These are phyloP conservation scores for Chaetomium cochliodes DNA, from an alignment of 495 filamentous ascomycete genomes.

Conservation along the genomic window DNA sequence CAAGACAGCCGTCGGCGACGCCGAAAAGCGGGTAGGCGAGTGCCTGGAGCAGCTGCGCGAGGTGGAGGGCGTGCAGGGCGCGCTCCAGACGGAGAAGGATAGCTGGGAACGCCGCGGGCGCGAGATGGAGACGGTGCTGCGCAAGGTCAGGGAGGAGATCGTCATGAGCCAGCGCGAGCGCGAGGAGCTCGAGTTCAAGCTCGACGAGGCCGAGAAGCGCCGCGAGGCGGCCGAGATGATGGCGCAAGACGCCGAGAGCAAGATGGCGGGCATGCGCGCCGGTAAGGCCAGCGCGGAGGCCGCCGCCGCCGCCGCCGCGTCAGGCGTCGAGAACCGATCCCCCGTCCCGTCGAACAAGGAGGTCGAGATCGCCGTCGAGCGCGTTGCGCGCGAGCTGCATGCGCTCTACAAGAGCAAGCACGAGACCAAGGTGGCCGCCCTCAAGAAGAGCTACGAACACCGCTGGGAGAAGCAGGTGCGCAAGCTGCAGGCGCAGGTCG, in stretches of 20 bases:
- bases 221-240: constrained; percentile 63
- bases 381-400: constrained; percentile 85
- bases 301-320: constrained; percentile 26
- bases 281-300: constrained; percentile 46
- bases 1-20: constrained; percentile 80
- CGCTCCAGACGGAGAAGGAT: constrained; percentile 70
- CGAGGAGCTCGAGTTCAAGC: constrained; percentile 66
- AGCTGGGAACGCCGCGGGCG: constrained; percentile 79
- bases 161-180: constrained; percentile 70
- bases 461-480: constrained; percentile 82
- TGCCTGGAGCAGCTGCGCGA: constrained; percentile 77
- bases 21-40: constrained; percentile 88
- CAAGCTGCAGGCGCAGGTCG: constrained; percentile 69
- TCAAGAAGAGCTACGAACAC: constrained; percentile 92
- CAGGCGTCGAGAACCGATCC: constrained; percentile 23
- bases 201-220: constrained; percentile 72
- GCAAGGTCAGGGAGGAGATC: constrained; percentile 77
- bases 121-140: constrained; percentile 80
- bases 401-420: constrained; percentile 95
- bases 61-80: constrained; percentile 63
- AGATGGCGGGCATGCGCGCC: constrained; percentile 64
- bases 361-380: constrained; percentile 87
- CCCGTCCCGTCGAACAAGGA: constrained; percentile 42
- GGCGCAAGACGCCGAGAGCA: constrained; percentile 69
- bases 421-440: constrained; percentile 85